These are phyloP conservation scores for Cryphonectria nitschkei DNA, from an alignment of 2,329 filamentous ascomycete genomes.

Conservation along the genomic window DNA sequence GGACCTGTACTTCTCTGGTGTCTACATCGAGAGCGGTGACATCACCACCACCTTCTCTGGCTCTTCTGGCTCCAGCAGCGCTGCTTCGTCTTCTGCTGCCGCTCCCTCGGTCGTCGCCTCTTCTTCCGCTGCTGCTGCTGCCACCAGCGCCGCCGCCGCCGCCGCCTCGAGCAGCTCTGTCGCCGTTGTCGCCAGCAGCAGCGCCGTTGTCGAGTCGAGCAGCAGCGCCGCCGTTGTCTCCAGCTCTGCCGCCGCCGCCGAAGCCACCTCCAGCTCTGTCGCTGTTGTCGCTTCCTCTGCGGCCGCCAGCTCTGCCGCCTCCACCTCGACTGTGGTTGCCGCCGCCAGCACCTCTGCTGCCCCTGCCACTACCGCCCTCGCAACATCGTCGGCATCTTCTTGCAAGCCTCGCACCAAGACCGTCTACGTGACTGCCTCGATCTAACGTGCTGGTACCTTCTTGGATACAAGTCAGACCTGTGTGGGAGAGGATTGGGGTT, in stretches of 20 bases:
- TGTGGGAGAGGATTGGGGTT: neutral
- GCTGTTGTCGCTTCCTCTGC: constrained; percentile 12
- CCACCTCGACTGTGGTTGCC: constrained; percentile 10
- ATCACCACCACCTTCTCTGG: constrained; percentile 31
- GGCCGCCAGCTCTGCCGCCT: constrained; percentile 11
- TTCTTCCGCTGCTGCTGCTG: neutral
- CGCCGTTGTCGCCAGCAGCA: neutral
- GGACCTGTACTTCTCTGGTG: constrained; percentile 70
- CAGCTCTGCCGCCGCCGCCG: constrained; percentile 4
- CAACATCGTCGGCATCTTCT: constrained; percentile 9
- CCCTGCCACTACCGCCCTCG: constrained; percentile 20
- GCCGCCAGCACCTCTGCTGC: constrained; percentile 22
- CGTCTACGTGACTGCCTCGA: constrained; percentile 26
- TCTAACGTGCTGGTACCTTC: neutral
- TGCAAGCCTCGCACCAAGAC: constrained; percentile 27
- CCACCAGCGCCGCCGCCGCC: constrained; percentile 6
- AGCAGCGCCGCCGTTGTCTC: neutral
- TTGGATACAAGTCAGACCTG: neutral
- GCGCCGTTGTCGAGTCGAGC: constrained; percentile 21
- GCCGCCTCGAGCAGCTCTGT: neutral
- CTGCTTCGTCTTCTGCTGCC: constrained; percentile 3
- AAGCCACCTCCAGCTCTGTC: neutral
- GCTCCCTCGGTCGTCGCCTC: neutral
- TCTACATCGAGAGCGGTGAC: constrained; percentile 65
- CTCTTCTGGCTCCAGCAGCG: constrained; percentile 18